These are phyloP conservation scores for Ziziphus jujuba DNA, from an alignment of 306 rosid genomes.

Conservation along the genomic window DNA sequence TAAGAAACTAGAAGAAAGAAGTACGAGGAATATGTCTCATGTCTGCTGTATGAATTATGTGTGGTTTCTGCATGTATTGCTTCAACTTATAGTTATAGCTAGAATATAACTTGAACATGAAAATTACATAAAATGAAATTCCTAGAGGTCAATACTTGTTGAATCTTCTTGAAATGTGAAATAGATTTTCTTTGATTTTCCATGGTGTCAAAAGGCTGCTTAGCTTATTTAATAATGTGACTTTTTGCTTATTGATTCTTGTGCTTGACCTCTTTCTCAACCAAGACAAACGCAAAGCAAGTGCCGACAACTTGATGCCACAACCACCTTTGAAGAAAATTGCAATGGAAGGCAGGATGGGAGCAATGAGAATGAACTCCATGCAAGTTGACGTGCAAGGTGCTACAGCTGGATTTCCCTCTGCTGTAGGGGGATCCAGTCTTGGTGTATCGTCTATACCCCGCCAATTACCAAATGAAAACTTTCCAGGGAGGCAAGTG, in stretches of 20 bases:
- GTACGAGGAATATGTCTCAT: no score
- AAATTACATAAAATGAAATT: no score
- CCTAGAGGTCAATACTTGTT: no score
- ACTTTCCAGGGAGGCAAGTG: slow-evolving; percentile 38
- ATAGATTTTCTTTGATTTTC: neutral
- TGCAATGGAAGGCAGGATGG: slow-evolving; percentile 55
- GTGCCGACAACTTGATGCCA: slow-evolving; percentile 59
- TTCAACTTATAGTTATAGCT: no score
- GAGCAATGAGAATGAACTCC: slow-evolving; percentile 69
- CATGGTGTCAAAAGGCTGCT: neutral
- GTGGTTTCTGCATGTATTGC: no score
- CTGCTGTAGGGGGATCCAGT: slow-evolving; percentile 42
- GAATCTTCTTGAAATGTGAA: no score
- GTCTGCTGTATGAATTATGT: no score
- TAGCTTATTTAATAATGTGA: slow-evolving; percentile 6
- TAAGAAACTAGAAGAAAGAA: no score
- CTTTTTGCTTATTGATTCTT: neutral
- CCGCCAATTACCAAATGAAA: slow-evolving; percentile 50
- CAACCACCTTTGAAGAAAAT: slow-evolving; percentile 74
- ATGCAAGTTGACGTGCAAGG: no score
- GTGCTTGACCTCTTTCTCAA: slow-evolving; percentile 3
- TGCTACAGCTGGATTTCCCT: slow-evolving; percentile 49
- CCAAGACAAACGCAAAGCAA: slow-evolving; percentile 80
- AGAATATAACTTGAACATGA: no score
- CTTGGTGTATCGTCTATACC: slow-evolving; percentile 32